phyloP scores from a whole-genome alignment of 768 basidiomycete species.

The Piloderma croceum region DNA sequence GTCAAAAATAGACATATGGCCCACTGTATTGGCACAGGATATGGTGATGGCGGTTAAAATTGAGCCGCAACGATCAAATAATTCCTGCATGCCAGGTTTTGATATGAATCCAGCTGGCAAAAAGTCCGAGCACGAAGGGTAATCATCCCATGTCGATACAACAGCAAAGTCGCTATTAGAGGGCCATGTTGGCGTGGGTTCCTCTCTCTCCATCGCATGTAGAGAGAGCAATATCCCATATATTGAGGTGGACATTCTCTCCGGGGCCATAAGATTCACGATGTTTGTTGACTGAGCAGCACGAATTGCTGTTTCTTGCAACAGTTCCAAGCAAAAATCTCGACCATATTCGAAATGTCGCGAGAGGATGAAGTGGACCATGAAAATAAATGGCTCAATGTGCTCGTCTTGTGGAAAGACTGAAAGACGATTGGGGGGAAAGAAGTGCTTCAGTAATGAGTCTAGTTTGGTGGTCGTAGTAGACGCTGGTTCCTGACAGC shows the following conservation, averaged over 20 bases:
- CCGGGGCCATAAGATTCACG: constrained; percentile 50
- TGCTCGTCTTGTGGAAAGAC: constrained; percentile 69
- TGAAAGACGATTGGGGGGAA: constrained; percentile 60
- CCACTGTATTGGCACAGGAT: constrained; percentile 58
- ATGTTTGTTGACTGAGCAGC: constrained; percentile 33
- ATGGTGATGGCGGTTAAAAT: constrained; percentile 53
- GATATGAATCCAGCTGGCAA: constrained; percentile 49
- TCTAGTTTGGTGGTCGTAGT: constrained; percentile 81
- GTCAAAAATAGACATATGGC: constrained; percentile 77
- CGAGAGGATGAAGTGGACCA: constrained; percentile 76
- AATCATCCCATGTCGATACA: constrained; percentile 52
- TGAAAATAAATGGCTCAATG: constrained; percentile 69
- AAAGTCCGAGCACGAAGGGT: constrained; percentile 61
- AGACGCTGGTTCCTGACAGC: constrained; percentile 80
- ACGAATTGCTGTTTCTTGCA: constrained; percentile 60
- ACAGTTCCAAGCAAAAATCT: constrained; percentile 73
- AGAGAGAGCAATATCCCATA: constrained; percentile 75
- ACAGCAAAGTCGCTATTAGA: constrained; percentile 61
- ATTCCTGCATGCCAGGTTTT: constrained; percentile 66
- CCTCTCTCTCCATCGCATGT: constrained; percentile 66
- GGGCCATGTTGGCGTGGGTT: constrained; percentile 71
- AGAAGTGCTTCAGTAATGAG: constrained; percentile 65
- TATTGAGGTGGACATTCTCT: constrained; percentile 67
- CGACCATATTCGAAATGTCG: constrained; percentile 82
- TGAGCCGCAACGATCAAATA: constrained; percentile 60